Base-by-base conservation (phyloP, 1,284 basidiomycete species). In the Apiotrichum brassicae region DNA sequence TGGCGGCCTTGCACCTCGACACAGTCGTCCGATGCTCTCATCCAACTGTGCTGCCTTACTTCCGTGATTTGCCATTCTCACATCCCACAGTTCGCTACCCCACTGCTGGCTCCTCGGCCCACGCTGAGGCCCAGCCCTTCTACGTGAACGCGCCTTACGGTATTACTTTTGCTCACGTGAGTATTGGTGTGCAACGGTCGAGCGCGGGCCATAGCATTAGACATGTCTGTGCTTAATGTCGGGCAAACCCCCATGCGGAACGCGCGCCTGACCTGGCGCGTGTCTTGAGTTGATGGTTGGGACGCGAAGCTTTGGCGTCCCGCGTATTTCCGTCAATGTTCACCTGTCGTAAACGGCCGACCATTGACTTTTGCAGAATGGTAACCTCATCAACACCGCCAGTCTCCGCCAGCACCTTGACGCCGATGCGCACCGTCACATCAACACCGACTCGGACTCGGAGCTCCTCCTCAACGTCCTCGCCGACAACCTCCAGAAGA, bases 41-140 rank as follows among this genome's bases (percentile, higher is more conserved):
- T n/a, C n/a, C n/a, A n/a, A n/a, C n/a, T n/a, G n/a, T n/a, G n/a
- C n/a, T n/a, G n/a, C n/a, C 14, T 11, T 20, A 11, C n/a, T 22
- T 30, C n/a, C 20, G 23, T 14, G 13, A 16, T 13, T 32, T 33
- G 4, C 6, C n/a, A 16, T 34, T 9, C 33, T 34, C 12, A 32
- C 43, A 24, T 38, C 34, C n/a, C 8, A 18, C 60, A 95, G 92
- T 93, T 57, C 83, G 93, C 51, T 97, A 99, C 76, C 95, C 95
- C 23, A 98, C 95, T 56, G 95, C 95, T 46, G 95, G 95, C 47
- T 92, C 89, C 66, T 95, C 92, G 48, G 88, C 92, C 52, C 87
- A 97, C 63, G 86, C 93, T n/a, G 95, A 99, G 73, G 93, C 95
- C 5, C 95, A 99, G 70, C 95, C 95, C 2, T 99, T 99, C 80